Evolutionary conservation across 1,284 basidiomycete species (phyloP).

Genomic region (Rhodotorula sp.): DNA sequence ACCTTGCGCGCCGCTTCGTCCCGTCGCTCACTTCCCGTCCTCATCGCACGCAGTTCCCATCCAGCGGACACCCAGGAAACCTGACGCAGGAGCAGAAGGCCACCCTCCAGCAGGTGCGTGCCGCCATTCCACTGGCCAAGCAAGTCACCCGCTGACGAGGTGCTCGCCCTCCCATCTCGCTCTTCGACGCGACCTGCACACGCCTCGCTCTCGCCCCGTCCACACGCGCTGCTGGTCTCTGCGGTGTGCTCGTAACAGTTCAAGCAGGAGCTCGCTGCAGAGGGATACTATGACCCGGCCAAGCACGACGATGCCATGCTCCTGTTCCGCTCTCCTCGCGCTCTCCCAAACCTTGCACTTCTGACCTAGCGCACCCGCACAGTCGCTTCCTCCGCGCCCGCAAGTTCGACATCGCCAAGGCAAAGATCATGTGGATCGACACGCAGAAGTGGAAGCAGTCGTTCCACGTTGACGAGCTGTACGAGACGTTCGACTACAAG

Average conservation of each 20-base stretch:
- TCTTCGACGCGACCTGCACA: neutral
- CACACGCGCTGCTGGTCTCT: neutral
- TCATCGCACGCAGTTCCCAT: conserved; percentile 51
- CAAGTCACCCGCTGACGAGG: conserved; percentile 6
- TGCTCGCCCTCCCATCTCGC: conserved; percentile 46
- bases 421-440: conserved; percentile 78
- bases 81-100: conserved; percentile 68
- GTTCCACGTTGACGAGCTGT: conserved; percentile 82
- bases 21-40: neutral
- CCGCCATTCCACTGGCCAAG: conserved; percentile 54
- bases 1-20: neutral
- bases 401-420: conserved; percentile 79
- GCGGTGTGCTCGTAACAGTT: conserved; percentile 34
- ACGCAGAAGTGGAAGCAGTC: conserved; percentile 90
- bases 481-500: conserved; percentile 79
- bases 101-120: conserved; percentile 68
- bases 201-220: conserved; percentile 16
- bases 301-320: conserved; percentile 74
- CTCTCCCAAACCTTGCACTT: neutral
- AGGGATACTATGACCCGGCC: conserved; percentile 53
- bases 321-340: conserved; percentile 54
- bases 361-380: neutral
- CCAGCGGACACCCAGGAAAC: conserved; percentile 77
- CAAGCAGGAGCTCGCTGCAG: conserved; percentile 44
- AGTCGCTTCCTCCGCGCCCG: conserved; percentile 77